phyloP scores from a whole-genome alignment of 768 basidiomycete genomes.

The Mycena epipterygia region DNA sequence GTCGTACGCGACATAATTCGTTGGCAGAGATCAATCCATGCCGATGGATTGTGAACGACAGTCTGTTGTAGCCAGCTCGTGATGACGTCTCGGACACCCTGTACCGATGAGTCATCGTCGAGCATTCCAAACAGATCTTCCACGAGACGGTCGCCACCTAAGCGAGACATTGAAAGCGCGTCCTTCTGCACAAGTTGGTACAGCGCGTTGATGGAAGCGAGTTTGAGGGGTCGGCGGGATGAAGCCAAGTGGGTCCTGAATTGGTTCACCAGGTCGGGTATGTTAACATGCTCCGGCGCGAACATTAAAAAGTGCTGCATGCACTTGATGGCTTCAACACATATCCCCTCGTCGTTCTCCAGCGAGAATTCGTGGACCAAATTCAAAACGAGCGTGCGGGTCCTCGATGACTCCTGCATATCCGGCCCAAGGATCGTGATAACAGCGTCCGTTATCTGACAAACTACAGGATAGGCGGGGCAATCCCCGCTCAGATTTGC shows the following conservation, averaged over 20 bases:
- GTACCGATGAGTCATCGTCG: slow-evolving; percentile 93
- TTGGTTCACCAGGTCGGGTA: slow-evolving; percentile 82
- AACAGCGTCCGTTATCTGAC: slow-evolving; percentile 92
- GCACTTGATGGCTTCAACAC: slow-evolving; percentile 95
- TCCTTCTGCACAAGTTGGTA: slow-evolving; percentile 98
- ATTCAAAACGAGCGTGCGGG: slow-evolving; percentile 85
- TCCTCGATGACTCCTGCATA: slow-evolving; percentile 87
- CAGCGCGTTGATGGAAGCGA: slow-evolving; percentile 94
- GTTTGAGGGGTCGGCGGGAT: slow-evolving; percentile 85
- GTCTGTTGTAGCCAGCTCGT: slow-evolving; percentile 96
- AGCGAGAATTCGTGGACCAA: slow-evolving; percentile 88
- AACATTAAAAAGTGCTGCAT: slow-evolving; percentile 99
- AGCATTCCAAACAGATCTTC: slow-evolving; percentile 96
- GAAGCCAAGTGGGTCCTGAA: slow-evolving; percentile 88
- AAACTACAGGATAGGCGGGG: slow-evolving; percentile 92
- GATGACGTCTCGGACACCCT: slow-evolving; percentile 95
- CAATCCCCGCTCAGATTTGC: slow-evolving; percentile 92
- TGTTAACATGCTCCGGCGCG: slow-evolving; percentile 85
- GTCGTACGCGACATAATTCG: slow-evolving; percentile 96
- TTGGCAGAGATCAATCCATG: slow-evolving; percentile 98
- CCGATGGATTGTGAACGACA: slow-evolving; percentile 91
- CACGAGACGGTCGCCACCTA: slow-evolving; percentile 94
- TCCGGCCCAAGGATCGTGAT: slow-evolving; percentile 97
- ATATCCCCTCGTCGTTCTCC: slow-evolving; percentile 89
- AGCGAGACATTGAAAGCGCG: slow-evolving; percentile 89